Percentiles rank a stretch among this genome's conserved stretches.
phyloP scores from a whole-genome alignment of 345 rosid species.

The Theobroma cacao region DNA sequence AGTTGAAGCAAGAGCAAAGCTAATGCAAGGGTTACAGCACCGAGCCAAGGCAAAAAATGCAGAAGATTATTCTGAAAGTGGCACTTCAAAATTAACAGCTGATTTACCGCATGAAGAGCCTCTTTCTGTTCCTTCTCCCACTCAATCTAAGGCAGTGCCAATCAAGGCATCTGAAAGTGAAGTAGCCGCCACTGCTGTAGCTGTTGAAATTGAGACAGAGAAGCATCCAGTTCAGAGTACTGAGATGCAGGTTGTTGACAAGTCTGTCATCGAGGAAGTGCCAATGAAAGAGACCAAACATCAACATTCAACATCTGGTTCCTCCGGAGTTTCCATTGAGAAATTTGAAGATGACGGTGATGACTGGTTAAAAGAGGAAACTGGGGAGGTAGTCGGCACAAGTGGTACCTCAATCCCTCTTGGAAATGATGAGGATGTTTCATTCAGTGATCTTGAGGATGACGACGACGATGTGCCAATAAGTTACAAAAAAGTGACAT shows the following conservation, averaged over 20 bases:
- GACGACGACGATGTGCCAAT: slow-evolving; percentile 69
- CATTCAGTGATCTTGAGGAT: slow-evolving; percentile 96
- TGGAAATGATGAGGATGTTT: slow-evolving; percentile 88
- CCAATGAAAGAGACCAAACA: slow-evolving; percentile 27
- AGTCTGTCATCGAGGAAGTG: slow-evolving; percentile 68
- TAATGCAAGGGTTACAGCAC: slow-evolving; percentile 53
- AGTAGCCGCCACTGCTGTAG: slow-evolving; percentile 30
- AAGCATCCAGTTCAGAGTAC: slow-evolving; percentile 48
- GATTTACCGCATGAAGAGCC: slow-evolving; percentile 32
- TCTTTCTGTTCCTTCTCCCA: slow-evolving; percentile 36
- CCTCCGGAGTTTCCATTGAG: slow-evolving; percentile 33
- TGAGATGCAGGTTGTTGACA: slow-evolving; percentile 58
- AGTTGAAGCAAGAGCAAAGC: slow-evolving; percentile 75
- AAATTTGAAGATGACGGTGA: slow-evolving; percentile 78
- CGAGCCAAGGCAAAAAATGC: slow-evolving; percentile 26
- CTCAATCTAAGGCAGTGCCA: slow-evolving; percentile 40
- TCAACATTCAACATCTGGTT: slow-evolving; percentile 29
- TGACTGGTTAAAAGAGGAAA: slow-evolving; percentile 90
- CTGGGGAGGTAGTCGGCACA: slow-evolving; percentile 38
- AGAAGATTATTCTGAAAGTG: slow-evolving; percentile 23
- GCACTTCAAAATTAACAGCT: slow-evolving; percentile 23
- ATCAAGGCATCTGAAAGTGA: slow-evolving; percentile 39
- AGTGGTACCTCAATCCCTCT: slow-evolving; percentile 42
- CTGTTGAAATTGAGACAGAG: slow-evolving; percentile 43
- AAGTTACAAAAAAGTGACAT: slow-evolving; percentile 44